These are phyloP conservation scores for Boletus rufocinnamomeus DNA, from an alignment of 768 basidiomycete species.

Conservation along the genomic window DNA sequence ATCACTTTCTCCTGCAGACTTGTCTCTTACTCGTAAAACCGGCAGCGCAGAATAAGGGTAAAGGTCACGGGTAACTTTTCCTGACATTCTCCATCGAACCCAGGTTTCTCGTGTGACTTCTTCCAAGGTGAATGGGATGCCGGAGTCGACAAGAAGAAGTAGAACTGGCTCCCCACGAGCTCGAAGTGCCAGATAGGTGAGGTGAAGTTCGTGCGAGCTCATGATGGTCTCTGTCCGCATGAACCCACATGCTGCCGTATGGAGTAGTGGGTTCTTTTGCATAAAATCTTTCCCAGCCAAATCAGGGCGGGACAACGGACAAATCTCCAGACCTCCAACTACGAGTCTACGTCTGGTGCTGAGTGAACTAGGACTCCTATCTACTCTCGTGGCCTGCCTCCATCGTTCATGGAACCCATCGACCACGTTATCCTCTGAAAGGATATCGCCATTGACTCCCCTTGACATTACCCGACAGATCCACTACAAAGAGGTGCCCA, in stretches of 20 bases:
- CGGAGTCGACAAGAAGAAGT: constrained; percentile 28
- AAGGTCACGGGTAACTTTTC: constrained; percentile 17
- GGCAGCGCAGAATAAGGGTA: constrained; percentile 31
- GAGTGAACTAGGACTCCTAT: background rate
- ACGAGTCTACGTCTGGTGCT: background rate
- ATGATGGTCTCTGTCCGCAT: constrained; percentile 6
- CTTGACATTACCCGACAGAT: constrained; percentile 29
- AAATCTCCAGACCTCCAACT: background rate
- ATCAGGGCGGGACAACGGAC: background rate
- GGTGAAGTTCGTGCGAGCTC: constrained; percentile 20
- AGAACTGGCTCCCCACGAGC: constrained; percentile 31
- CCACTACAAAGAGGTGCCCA: constrained; percentile 37
- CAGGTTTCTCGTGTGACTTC: constrained; percentile 20
- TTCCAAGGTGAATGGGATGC: constrained; percentile 24
- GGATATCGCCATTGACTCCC: constrained; percentile 28
- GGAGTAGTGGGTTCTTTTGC: background rate
- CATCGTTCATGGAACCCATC: background rate
- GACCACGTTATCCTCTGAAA: constrained; percentile 22
- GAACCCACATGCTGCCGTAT: background rate
- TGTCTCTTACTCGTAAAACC: constrained; percentile 25
- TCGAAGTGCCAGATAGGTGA: constrained; percentile 27
- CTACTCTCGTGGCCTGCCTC: background rate
- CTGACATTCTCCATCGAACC: constrained; percentile 17
- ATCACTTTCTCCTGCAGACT: constrained; percentile 8
- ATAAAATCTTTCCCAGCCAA: background rate